Percentiles rank a stretch among this genome's conserved stretches.
phyloP scores from a whole-genome alignment of 768 basidiomycete species.

The Agaricus blazei region DNA sequence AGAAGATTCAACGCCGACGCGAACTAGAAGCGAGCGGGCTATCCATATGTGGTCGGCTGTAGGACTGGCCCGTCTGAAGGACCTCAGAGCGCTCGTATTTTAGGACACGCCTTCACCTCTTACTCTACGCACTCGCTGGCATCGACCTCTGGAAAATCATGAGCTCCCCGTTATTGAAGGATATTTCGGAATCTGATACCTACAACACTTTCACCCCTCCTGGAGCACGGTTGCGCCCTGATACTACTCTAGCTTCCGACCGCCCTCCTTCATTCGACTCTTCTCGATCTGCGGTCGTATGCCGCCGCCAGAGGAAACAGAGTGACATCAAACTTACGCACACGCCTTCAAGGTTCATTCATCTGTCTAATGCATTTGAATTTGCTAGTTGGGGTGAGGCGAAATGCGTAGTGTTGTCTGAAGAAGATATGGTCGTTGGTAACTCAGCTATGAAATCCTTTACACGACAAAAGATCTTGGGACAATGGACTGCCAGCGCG shows the following conservation, averaged over 20 bases:
- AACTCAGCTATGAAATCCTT: slow-evolving; percentile 22
- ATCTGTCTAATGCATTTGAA: slow-evolving; percentile 60
- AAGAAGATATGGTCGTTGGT: slow-evolving; percentile 34
- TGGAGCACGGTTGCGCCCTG: not conserved
- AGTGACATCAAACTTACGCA: slow-evolving; percentile 33
- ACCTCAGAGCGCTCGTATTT: too few relatives aligned
- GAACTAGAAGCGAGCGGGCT: too few relatives aligned
- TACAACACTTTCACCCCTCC: not conserved
- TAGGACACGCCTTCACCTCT: too few relatives aligned
- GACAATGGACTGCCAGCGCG: slow-evolving; percentile 60
- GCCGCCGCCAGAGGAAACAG: slow-evolving; percentile 50
- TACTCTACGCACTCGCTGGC: not conserved
- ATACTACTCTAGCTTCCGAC: not conserved
- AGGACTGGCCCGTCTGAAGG: too few relatives aligned
- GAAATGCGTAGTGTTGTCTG: slow-evolving; percentile 37
- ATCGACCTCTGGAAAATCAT: not conserved
- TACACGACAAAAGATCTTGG: slow-evolving; percentile 39
- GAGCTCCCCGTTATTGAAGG: not conserved
- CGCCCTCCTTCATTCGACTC: slow-evolving; percentile 40
- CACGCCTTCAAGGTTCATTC: slow-evolving; percentile 55
- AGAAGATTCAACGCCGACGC: too few relatives aligned
- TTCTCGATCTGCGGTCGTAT: slow-evolving; percentile 48
- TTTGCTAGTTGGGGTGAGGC: slow-evolving; percentile 71
- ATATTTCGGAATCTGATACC: not conserved
- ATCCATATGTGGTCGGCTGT: too few relatives aligned